Evolutionary conservation across 2,329 filamentous ascomycete species (phyloP), one percentile per base, ranked within the genome.

Genomic region (Fusarium dlaminii): DNA sequence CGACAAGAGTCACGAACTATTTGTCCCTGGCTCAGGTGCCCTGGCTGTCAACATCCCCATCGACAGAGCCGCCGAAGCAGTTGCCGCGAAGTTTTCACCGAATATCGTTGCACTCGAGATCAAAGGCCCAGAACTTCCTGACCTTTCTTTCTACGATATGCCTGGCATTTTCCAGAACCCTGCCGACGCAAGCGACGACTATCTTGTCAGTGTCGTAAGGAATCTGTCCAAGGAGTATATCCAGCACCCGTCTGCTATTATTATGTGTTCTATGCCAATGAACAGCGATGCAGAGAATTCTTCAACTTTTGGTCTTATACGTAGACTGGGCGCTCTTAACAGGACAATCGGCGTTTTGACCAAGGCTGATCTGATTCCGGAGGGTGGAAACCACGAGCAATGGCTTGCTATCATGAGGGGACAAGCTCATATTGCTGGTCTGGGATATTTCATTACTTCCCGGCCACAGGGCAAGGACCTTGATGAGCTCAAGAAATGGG

Each of bases 61-160:
- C 48, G 73, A 78, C 49, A 73, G 78, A 13, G 84, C 86, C 1
- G 84, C 86, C 5, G 81, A 83, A 5, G 75, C 81, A 5, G 86
- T 87, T 0, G 82, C 89, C 10, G 90, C 92, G 0, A 90, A 93
- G 14, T 97, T 97, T 74, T 94, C 92, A 0, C 95, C 95, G 0
- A 98, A 98, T 73, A 87, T 95, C 0, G 91, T 98, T 1, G 88
- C 91, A 0, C 84, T 98, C 0, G 89, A 94, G 59, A 94, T 98
- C 32, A 90, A 90, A 1, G 92, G 92, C 0, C 92, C 93, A 0
- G 87, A 86, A 0, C 86, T 96, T 0, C 92, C 94, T 0, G 90
- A 94, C 11, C 80, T 98, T 0, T 94, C 92, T 0, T 97, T 98
- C 76, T 96, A 94, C 69, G 95, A 98, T 69, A 86, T 98, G 1